These are phyloP conservation scores for Penicillium sp. DNA, from an alignment of 2,329 filamentous ascomycete species.

Conservation along the genomic window DNA sequence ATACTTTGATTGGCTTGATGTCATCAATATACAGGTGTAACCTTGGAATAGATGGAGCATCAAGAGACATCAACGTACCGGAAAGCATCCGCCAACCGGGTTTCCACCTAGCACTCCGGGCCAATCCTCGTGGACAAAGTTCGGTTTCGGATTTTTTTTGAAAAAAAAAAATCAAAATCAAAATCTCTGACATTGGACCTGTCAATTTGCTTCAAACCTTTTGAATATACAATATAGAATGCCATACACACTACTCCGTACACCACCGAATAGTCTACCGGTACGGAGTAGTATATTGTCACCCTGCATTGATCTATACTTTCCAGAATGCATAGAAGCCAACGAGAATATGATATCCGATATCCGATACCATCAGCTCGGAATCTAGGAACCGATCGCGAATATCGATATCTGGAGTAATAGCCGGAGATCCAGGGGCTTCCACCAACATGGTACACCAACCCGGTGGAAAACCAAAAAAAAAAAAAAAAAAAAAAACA, in stretches of 20 bases:
- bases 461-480: not conserved
- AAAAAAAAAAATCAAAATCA: not conserved
- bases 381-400: not conserved
- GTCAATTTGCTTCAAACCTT: not conserved
- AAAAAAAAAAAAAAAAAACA: not conserved
- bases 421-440: not conserved
- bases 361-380: not conserved
- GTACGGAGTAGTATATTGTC: not conserved
- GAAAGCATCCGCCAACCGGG: not conserved
- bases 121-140: not conserved
- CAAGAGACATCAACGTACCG: not conserved
- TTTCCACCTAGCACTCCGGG: not conserved
- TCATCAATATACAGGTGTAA: not conserved
- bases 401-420: constrained; percentile 1
- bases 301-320: not conserved
- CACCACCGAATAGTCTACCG: not conserved
- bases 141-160: not conserved
- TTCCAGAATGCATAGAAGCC: not conserved
- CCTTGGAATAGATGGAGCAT: not conserved
- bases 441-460: not conserved
- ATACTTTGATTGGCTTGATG: not conserved
- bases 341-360: not conserved
- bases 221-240: not conserved
- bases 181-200: not conserved
- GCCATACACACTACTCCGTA: not conserved